A percentile compares a stretch with the other conserved stretches of the same genome.
Conservation (phyloP, 805 yeast species). For the Pichia sporocuriosa region DNA sequence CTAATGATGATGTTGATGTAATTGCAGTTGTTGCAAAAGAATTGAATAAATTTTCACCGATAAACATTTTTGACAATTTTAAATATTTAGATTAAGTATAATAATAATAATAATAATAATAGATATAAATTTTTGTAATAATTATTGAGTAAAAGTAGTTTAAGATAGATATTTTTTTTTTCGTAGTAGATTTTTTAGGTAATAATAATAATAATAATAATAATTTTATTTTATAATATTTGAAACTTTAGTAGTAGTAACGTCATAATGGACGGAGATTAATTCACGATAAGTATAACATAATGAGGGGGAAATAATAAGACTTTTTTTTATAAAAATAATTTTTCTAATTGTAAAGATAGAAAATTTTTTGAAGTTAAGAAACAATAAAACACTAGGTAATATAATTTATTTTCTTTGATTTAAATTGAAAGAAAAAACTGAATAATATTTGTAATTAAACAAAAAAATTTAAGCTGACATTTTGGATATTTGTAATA, state of each 20-base stretch:
- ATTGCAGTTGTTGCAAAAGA: too few relatives aligned
- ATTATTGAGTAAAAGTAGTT: too few relatives aligned
- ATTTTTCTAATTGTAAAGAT: too few relatives aligned
- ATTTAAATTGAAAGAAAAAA: conserved; percentile 8
- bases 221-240: background rate
- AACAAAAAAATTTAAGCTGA: conserved; percentile 17
- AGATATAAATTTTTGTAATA: too few relatives aligned
- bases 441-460: conserved; percentile 1
- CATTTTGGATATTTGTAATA: conserved; percentile 14
- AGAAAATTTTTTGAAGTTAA: background rate
- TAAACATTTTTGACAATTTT: conserved; percentile 20
- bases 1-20: conserved; percentile 2
- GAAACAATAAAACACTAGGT: background rate
- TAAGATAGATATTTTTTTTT: too few relatives aligned
- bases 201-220: background rate
- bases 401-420: conserved; percentile 15
- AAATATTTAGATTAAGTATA: background rate
- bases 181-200: too few relatives aligned
- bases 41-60: conserved; percentile 31
- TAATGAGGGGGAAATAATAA: too few relatives aligned
- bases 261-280: conserved; percentile 28
- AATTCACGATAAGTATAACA: too few relatives aligned
- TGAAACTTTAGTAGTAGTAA: conserved; percentile 7
- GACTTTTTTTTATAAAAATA: too few relatives aligned
- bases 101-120: background rate